Base-by-base conservation (phyloP, 192 early-diverging fungal species). In the Geranomyces variabilis region DNA sequence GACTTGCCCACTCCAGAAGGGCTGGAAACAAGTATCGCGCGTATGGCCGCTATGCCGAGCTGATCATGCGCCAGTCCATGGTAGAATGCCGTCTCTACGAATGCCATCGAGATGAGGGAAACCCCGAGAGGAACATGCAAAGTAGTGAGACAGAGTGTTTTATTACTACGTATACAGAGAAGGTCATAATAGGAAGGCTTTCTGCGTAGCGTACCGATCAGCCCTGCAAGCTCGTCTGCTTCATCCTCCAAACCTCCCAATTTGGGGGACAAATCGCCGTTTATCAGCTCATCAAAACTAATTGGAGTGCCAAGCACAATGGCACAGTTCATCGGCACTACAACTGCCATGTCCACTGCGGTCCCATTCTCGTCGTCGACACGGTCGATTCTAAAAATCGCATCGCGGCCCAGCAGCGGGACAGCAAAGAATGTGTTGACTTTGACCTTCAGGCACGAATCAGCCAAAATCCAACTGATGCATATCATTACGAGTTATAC, bases 1-100 rank as follows among this genome's bases (percentile, higher is more conserved):
- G 79, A 80, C 53, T 85, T 86, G 14, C 83, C 85, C 24, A 75
- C 75, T 19, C 85, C 85, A 48, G 67, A 33, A 9, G 81, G 75
- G 14, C 85, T 83, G 21, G 66, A 73, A 34, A 86, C 57, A 22
- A 86, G 46, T 1, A 79, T 48, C 1, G 85, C 78, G 46, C 78
- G 80, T 17, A 69, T 77, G 70, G 79, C 73, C 12, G 79, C 70
- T 47, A 86, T 83, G 31, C 63, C 53, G 6, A 85, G 63, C 22
- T 36, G 12, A 6, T 70, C 66, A 62, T 75, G 66, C 17, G 56
- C 55, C 34, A n/a, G 22, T 21, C 44, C 31, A 36, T 75, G 66
- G 48, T 67, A 41, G 17, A 75, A 69, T 48, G 66, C 49, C 17
- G 73, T 62, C 9, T 69, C 73, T 75, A 15, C 3, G 51, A 53